Evolutionary conservation across 139 green algal genomes (phyloP), one percentile per base, ranked within the genome.

Genomic region (Chlorella sp.): DNA sequence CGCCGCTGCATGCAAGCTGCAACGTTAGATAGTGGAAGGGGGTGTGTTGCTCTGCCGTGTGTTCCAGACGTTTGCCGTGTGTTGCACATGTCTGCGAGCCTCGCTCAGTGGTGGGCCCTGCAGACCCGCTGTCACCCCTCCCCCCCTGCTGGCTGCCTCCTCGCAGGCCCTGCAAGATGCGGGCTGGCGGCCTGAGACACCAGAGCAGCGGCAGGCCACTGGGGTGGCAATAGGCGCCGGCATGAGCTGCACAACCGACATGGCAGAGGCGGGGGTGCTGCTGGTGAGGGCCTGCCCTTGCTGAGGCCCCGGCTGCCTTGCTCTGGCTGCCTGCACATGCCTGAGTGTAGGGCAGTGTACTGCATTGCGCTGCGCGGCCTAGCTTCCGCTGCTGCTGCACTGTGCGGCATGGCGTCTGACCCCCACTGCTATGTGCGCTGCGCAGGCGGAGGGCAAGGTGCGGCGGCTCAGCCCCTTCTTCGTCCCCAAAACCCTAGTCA

Each of bases 401-500:
- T n/a, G n/a, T n/a, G n/a, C n/a, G n/a, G 46, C 46, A 54, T 11
- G 46, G 46, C 8, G 30, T 34, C 1, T 28, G 26, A 34, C 17
- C 26, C 19, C 67, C 8, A 8, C 34, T 36, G 26, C 3, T 54
- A 28, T 16, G 34, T 36, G 2, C 32, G 9, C 7, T 60, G 60
- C 28, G 28, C 80, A 90, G 70, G 78, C 73, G 22, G 69, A 77
- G 13, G 90, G 89, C 28, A 91, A 89, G 68, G 44, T 94, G 41
- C 87, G 94, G 7, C 88, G 94, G 26, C 44, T 99, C 40, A 95
- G 88, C 36, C 97, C 97, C 38, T 98, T 94, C 89, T 98, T 99
- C 83, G 90, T 99, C n/a, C 95, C 97, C 28, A 87, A 91, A 9
- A 94, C 98, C 24, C 88, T 99, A 43, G 79, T 90, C 80, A 99